These are phyloP conservation scores for Microbotryomycetes sp. DNA, from an alignment of 1,284 basidiomycete genomes.

Conservation along the genomic window DNA sequence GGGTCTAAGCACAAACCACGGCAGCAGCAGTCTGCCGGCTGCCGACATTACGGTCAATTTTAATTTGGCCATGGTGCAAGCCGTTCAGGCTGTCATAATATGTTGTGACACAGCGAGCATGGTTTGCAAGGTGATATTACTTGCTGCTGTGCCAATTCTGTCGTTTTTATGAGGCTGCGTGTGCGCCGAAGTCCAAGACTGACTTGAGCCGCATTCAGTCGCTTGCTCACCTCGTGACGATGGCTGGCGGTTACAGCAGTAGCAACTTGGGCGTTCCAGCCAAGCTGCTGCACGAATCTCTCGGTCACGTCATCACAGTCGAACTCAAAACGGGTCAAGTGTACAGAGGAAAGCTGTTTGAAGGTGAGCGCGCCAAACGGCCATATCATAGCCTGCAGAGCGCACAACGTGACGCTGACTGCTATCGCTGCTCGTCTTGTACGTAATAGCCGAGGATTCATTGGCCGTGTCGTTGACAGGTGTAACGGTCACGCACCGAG, in stretches of 20 bases:
- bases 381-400: background rate
- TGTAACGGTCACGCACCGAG: constrained; percentile 94
- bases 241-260: background rate
- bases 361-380: constrained; percentile 53
- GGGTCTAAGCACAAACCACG: too few relatives aligned
- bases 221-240: background rate
- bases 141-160: too few relatives aligned
- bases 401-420: background rate
- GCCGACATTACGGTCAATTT: too few relatives aligned
- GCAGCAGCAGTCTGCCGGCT: too few relatives aligned
- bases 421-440: background rate
- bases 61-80: too few relatives aligned
- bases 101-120: too few relatives aligned
- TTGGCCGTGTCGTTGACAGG: constrained; percentile 94
- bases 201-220: background rate
- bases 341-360: constrained; percentile 94
- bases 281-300: constrained; percentile 47
- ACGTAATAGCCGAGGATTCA: constrained; percentile 82
- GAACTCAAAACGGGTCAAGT: constrained; percentile 97
- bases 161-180: background rate
- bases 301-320: constrained; percentile 94
- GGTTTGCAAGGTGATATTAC: too few relatives aligned
- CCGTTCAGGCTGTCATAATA: too few relatives aligned
- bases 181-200: too few relatives aligned
- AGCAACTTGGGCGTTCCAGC: constrained; percentile 16